Evolutionary conservation across 768 basidiomycete genomes (phyloP).

Genomic region (Leccinum obscurum): DNA sequence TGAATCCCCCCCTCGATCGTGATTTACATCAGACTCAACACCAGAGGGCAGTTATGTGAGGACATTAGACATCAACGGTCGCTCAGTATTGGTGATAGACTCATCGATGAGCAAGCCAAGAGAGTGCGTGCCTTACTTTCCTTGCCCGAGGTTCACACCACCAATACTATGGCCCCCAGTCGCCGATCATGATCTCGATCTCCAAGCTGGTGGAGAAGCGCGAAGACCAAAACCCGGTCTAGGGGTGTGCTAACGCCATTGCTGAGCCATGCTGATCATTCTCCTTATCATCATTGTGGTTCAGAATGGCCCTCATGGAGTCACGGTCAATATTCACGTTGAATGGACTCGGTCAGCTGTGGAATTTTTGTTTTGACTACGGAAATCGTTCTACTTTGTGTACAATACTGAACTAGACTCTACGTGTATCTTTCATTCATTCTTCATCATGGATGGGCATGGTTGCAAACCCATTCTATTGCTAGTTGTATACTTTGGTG

Average conservation of each 20-base stretch:
- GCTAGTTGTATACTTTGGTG: background rate
- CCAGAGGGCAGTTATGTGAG: constrained; percentile 2
- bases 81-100: background rate
- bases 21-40: constrained; percentile 12
- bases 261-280: background rate
- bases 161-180: constrained; percentile 5
- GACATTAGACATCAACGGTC: constrained; percentile 19
- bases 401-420: background rate
- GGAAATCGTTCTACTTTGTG: background rate
- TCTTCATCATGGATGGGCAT: background rate
- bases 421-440: background rate
- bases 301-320: background rate
- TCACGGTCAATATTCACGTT: background rate
- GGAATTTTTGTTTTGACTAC: background rate
- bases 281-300: background rate
- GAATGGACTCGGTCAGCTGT: background rate
- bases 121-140: constrained; percentile 6
- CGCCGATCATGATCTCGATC: constrained; percentile 18
- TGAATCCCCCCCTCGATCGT: background rate
- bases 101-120: constrained; percentile 7
- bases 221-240: constrained; percentile 11
- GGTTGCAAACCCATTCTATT: background rate
- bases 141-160: background rate
- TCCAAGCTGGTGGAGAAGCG: constrained; percentile 11
- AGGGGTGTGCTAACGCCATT: background rate